Conservation (phyloP, 768 basidiomycete genomes). For the Tephrocybe sp. region DNA sequence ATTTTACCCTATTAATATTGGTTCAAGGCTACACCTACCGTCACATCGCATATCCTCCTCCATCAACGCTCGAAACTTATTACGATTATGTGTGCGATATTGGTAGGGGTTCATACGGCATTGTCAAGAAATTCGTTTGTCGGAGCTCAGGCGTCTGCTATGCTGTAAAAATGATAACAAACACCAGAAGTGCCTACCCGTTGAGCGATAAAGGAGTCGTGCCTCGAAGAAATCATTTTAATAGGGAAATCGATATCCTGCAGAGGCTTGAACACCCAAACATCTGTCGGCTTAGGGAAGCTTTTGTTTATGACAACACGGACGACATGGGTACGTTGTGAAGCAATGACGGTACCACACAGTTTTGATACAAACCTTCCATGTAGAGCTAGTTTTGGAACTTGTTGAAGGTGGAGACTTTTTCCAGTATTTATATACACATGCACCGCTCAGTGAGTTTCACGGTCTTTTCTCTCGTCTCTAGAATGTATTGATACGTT, state of each 20-base stretch:
- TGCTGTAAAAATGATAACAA: slow-evolving; percentile 86
- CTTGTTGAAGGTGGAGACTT: slow-evolving; percentile 86
- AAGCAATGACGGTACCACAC: too few species aligned
- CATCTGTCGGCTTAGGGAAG: slow-evolving; percentile 77
- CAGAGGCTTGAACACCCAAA: slow-evolving; percentile 74
- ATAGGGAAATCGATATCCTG: slow-evolving; percentile 77
- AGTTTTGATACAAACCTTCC: too few species aligned
- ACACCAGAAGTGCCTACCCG: slow-evolving; percentile 36
- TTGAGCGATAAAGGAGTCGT: slow-evolving; percentile 22
- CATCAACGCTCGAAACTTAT: slow-evolving; percentile 52
- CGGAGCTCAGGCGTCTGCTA: slow-evolving; percentile 66
- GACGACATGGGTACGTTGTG: slow-evolving; percentile 56
- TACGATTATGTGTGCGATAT: slow-evolving; percentile 71
- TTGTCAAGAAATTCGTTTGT: slow-evolving; percentile 79
- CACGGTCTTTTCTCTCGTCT: neutral
- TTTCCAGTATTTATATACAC: slow-evolving; percentile 67
- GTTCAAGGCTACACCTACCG: slow-evolving; percentile 67
- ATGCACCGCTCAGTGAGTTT: slow-evolving; percentile 56
- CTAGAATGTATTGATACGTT: slow-evolving; percentile 4
- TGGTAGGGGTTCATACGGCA: slow-evolving; percentile 89
- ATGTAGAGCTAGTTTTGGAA: slow-evolving; percentile 75
- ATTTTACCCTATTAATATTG: neutral
- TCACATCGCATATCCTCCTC: slow-evolving; percentile 48
- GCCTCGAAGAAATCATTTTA: slow-evolving; percentile 37
- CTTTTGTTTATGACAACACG: slow-evolving; percentile 59